Evolutionary conservation across 148 eudicot species (phyloP), one percentile per base, ranked within the genome.

Genomic region (Cornus suecica): DNA sequence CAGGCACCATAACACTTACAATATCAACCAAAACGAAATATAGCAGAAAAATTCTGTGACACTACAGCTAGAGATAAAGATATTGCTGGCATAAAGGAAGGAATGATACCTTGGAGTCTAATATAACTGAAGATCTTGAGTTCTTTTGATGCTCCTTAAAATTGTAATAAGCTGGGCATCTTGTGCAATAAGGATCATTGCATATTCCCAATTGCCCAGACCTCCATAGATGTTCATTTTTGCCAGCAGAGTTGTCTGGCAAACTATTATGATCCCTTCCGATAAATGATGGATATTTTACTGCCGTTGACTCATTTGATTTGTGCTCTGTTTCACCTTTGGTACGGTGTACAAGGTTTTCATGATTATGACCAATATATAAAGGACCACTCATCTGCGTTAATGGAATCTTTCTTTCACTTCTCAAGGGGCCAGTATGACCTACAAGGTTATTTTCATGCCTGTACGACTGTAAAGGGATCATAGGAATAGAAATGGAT

Each of bases 161-260:
- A 75, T 84, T 70, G 76, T 87, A 88, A 77, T 78, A 82, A 48
- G 87, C 82, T 41, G 97, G 97, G 65, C 97, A 92, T 23, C 89
- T 86, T 52, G 95, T 92, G 81, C 95, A 92, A 73, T 92, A 92
- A 60, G 97, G 97, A 85, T 92, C 97, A 76, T 84, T 80, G 75
- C 97, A 92, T 89, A 89, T 89, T 71, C 97, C 97, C 52, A 92
- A 80, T 37, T 83, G 93, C 37, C 97, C 97, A 54, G 97, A 92
- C 86, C 61, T 89, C 79, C 83, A 10, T 45, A 92, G 83, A 80
- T 89, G 88, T 45, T 85, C 93, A 71, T 90, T 85, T 77, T 78
- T 87, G 41, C 81, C 86, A 64, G 41, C 79, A 73, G 77, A 67
- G 60, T 77, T 72, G 63, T 71, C 70, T 71, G 48, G 65, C 87